Conservation (phyloP, 2,329 filamentous ascomycete genomes). For the Monosporascus ibericus region DNA sequence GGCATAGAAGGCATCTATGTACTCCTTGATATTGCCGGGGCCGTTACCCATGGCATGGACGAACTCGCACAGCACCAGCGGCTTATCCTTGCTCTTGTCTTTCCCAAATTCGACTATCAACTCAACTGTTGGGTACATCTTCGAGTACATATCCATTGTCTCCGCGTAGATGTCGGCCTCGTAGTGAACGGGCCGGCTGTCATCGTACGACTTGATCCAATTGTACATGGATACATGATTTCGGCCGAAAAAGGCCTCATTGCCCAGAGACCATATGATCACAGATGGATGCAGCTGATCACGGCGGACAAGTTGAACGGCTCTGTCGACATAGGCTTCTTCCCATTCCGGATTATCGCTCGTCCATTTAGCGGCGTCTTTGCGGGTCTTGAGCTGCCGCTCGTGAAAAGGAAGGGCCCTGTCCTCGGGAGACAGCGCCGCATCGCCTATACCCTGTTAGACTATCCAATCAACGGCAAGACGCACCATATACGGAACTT, state of each 20-base stretch:
- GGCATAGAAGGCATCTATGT: slow-evolving; percentile 54
- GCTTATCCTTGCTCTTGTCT: slow-evolving; percentile 35
- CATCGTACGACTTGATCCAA: slow-evolving; percentile 50
- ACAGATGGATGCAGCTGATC: slow-evolving; percentile 62
- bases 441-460: slow-evolving; percentile 19
- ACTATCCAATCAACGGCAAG: not conserved
- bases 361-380: slow-evolving; percentile 39
- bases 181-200: slow-evolving; percentile 53
- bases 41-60: slow-evolving; percentile 62
- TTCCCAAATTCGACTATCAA: slow-evolving; percentile 29
- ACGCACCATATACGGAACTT: slow-evolving; percentile 9
- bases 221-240: slow-evolving; percentile 60
- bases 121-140: slow-evolving; percentile 53
- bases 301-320: slow-evolving; percentile 54
- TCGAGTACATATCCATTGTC: slow-evolving; percentile 54
- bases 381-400: slow-evolving; percentile 27
- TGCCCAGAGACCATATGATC: slow-evolving; percentile 62
- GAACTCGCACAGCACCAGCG: slow-evolving; percentile 47
- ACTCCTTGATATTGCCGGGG: slow-evolving; percentile 59
- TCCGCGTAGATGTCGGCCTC: slow-evolving; percentile 52
- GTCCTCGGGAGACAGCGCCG: slow-evolving; percentile 20
- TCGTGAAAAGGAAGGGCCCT: slow-evolving; percentile 22
- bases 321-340: slow-evolving; percentile 58
- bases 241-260: slow-evolving; percentile 60
- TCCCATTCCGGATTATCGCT: slow-evolving; percentile 52